phyloP scores from a whole-genome alignment of 2,329 filamentous ascomycete genomes.

The Ceratocystis huliohia region DNA sequence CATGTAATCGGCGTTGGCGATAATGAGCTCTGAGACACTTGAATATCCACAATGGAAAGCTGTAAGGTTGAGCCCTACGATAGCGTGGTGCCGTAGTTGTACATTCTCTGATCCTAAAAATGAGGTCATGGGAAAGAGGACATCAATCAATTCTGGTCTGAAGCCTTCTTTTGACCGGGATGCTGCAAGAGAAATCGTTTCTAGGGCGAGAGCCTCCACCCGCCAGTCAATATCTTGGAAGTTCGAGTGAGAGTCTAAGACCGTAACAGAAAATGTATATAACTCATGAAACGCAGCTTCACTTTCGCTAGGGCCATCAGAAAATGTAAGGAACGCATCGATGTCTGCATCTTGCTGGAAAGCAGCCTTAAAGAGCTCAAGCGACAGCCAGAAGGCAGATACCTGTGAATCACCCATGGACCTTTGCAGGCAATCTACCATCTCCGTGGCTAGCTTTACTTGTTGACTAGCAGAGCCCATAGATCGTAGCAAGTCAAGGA shows the following conservation, averaged over 20 bases:
- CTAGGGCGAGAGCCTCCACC: conserved; percentile 64
- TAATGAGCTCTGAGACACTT: conserved; percentile 63
- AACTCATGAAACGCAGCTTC: conserved; percentile 48
- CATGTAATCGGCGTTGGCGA: conserved; percentile 91
- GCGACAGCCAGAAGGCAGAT: conserved; percentile 67
- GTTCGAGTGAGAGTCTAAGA: conserved; percentile 45
- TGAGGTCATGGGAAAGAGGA: conserved; percentile 84
- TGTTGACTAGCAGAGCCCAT: conserved; percentile 47
- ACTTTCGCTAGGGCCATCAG: conserved; percentile 29
- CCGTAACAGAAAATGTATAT: conserved; percentile 53
- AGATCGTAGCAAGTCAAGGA: conserved; percentile 45
- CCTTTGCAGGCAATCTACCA: conserved; percentile 51
- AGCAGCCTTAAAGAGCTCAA: conserved; percentile 54
- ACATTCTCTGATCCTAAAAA: conserved; percentile 60
- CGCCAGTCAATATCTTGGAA: conserved; percentile 50
- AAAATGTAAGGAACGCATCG: conserved; percentile 52
- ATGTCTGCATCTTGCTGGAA: conserved; percentile 41
- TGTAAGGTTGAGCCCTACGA: conserved; percentile 70
- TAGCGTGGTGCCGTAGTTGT: conserved; percentile 64
- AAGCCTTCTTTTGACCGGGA: conserved; percentile 54
- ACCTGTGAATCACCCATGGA: conserved; percentile 44
- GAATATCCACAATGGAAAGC: conserved; percentile 61
- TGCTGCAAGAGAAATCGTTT: conserved; percentile 66
- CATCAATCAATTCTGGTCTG: conserved; percentile 74
- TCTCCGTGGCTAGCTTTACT: conserved; percentile 47